phyloP scores from a whole-genome alignment of 192 early-diverging fungal species.

The Allomyces javanicus region DNA sequence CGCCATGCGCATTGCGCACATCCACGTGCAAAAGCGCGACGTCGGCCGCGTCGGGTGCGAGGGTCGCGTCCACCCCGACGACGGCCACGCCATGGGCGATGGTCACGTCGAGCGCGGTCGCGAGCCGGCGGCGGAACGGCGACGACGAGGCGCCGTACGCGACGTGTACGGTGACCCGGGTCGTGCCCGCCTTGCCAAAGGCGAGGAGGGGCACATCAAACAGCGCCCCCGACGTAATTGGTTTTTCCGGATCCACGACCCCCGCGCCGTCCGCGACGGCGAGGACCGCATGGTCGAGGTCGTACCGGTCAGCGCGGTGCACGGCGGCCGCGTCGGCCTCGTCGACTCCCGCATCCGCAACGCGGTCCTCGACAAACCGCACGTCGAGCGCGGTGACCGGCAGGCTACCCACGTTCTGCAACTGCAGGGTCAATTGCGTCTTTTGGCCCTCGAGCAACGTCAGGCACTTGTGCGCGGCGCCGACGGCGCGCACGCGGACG shows the following conservation, averaged over 20 bases:
- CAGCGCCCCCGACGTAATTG: not conserved
- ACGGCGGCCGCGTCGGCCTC: not conserved
- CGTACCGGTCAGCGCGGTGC: not conserved
- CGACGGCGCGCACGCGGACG: not conserved
- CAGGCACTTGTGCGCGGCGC: not conserved
- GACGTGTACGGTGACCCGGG: not conserved
- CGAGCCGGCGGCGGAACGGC: not conserved
- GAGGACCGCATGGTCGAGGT: not conserved
- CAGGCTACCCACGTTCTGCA: not conserved
- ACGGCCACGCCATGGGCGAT: not conserved
- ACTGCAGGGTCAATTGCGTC: not conserved
- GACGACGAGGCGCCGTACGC: not conserved
- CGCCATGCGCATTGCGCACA: not conserved
- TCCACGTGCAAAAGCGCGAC: not conserved
- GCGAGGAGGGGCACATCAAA: not conserved
- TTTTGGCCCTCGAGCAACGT: not conserved
- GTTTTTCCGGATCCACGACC: not conserved
- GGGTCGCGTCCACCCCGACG: not conserved
- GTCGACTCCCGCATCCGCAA: not conserved
- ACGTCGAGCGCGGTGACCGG: not conserved
- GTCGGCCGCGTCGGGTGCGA: not conserved
- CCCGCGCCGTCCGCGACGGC: not conserved
- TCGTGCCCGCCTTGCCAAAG: not conserved
- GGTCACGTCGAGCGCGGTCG: not conserved
- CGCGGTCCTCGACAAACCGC: not conserved